Base-by-base conservation (phyloP, 805 yeast genomes). In the Candida xyloterini region DNA sequence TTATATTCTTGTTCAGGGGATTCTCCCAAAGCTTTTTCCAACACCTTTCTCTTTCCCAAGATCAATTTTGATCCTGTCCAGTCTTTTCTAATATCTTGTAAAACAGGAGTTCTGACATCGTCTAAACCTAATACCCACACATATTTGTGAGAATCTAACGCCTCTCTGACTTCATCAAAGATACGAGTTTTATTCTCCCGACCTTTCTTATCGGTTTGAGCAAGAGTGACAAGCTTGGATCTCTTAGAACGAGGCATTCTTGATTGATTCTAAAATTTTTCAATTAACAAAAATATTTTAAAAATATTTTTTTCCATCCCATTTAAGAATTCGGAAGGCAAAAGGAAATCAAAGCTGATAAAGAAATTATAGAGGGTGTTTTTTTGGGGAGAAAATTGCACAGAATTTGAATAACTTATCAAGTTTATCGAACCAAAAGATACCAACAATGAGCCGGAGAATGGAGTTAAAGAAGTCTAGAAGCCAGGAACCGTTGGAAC, bases 171-270 rank as follows among this genome's bases (percentile, higher is more conserved):
- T 48, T 89, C 96, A 57, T 90, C 96, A 52, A 89, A 93, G 52
- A 91, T 80, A 56, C 91, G 74, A 53, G 79, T 91, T 63, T 93
- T 93, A 67, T 88, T 89, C 55, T 87, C 97, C 51, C 82, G 81
- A 35, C 96, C 96, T 62, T 93, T 93, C 67, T 89, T 93, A 53
- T 89, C 97, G 48, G 98, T 91, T 61, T 91, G 91, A 27, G 99
- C 93, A 54, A 93, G 73, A 10, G 98, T 86, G 46, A 93, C 95
- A 53, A 90, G 81, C 80, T 87, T 93, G 52, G 96, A 84, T 78
- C 98, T 91, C 64, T 81, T 90, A 26, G 97, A 89, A 76, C 95
- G 87, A 47, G 99, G 97, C 99, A 91, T 91, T 43, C 52, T 68
- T 38, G 23, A 22, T 20, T 7, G 16, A 15, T 25, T 18, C 40